These are phyloP conservation scores for Tricholoma terreum DNA, from an alignment of 768 basidiomycete genomes.

Conservation along the genomic window DNA sequence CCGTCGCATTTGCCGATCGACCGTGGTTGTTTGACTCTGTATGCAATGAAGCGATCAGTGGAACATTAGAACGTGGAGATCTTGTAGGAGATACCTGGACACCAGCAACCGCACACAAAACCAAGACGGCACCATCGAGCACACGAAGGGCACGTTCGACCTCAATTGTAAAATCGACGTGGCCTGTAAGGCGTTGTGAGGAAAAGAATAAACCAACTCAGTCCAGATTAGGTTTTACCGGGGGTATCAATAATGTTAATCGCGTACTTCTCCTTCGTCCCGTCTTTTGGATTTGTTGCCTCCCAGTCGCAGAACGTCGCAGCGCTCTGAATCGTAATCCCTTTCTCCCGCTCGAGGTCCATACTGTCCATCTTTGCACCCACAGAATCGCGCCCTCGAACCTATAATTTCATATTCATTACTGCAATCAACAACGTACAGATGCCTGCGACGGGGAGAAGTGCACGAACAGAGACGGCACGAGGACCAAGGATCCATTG, in stretches of 20 bases:
- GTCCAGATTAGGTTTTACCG: slow-evolving; percentile 41
- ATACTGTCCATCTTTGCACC: slow-evolving; percentile 99
- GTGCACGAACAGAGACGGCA: slow-evolving; percentile 10
- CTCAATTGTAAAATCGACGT: slow-evolving; percentile 99
- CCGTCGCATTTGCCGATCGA: slow-evolving; percentile 97
- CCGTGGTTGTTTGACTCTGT: slow-evolving; percentile 97
- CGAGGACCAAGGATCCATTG: neutral
- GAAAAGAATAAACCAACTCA: neutral
- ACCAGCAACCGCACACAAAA: slow-evolving; percentile 95
- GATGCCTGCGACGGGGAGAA: slow-evolving; percentile 18
- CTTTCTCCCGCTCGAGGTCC: slow-evolving; percentile 98
- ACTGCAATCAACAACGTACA: slow-evolving; percentile 7
- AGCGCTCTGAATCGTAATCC: slow-evolving; percentile 98
- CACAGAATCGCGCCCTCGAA: slow-evolving; percentile 90
- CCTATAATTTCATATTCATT: slow-evolving; percentile 40
- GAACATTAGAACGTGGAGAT: neutral
- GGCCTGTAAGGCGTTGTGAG: slow-evolving; percentile 52
- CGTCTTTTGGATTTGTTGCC: slow-evolving; percentile 55
- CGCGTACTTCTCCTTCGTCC: slow-evolving; percentile 76
- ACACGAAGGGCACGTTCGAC: slow-evolving; percentile 96
- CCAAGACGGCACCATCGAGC: slow-evolving; percentile 93
- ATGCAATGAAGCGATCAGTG: neutral
- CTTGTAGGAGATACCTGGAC: slow-evolving; percentile 60
- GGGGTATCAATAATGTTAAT: slow-evolving; percentile 99
- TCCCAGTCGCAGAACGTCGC: slow-evolving; percentile 99